phyloP scores from a whole-genome alignment of 1,139 yeast genomes.

The Blastobotrys raffinosifermentans region DNA sequence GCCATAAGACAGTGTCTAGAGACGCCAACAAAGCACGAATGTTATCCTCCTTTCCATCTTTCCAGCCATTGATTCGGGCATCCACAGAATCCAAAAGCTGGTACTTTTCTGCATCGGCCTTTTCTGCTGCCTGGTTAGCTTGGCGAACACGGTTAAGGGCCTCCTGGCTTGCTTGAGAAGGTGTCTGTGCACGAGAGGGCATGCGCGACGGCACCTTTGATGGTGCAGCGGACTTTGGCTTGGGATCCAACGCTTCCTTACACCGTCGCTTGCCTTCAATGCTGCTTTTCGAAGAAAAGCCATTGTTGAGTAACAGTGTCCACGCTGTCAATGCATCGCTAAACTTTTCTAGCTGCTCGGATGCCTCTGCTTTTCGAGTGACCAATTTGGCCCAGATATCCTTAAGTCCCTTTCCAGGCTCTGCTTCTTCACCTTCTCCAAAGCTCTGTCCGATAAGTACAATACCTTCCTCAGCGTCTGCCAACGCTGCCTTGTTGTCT shows the following conservation, averaged over 20 bases:
- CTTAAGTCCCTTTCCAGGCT: slow-evolving; percentile 53
- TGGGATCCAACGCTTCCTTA: slow-evolving; percentile 47
- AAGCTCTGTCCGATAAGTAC: slow-evolving; percentile 43
- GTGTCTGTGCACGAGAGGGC: slow-evolving; percentile 16
- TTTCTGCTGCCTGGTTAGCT: slow-evolving; percentile 44
- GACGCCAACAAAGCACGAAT: slow-evolving; percentile 67
- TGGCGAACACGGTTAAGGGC: slow-evolving; percentile 45
- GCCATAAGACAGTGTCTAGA: slow-evolving; percentile 58
- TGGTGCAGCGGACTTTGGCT: slow-evolving; percentile 23
- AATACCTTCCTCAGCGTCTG: slow-evolving; percentile 54
- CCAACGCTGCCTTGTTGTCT: slow-evolving; percentile 57
- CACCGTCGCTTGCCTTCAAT: slow-evolving; percentile 85
- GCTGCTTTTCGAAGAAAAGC: slow-evolving; percentile 55
- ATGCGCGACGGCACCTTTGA: slow-evolving; percentile 16
- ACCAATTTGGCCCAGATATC: slow-evolving; percentile 71
- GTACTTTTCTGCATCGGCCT: slow-evolving; percentile 51
- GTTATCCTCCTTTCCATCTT: slow-evolving; percentile 67
- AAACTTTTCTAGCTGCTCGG: slow-evolving; percentile 71
- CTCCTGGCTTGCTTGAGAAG: slow-evolving; percentile 34
- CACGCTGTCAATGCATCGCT: slow-evolving; percentile 58
- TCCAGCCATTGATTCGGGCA: slow-evolving; percentile 55
- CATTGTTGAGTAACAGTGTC: slow-evolving; percentile 56
- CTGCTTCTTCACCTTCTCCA: slow-evolving; percentile 37
- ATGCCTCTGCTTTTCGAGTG: slow-evolving; percentile 71
- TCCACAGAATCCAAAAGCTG: slow-evolving; percentile 58